phyloP scores from a whole-genome alignment of 495 filamentous ascomycete species.

The Penicillium nucicola region DNA sequence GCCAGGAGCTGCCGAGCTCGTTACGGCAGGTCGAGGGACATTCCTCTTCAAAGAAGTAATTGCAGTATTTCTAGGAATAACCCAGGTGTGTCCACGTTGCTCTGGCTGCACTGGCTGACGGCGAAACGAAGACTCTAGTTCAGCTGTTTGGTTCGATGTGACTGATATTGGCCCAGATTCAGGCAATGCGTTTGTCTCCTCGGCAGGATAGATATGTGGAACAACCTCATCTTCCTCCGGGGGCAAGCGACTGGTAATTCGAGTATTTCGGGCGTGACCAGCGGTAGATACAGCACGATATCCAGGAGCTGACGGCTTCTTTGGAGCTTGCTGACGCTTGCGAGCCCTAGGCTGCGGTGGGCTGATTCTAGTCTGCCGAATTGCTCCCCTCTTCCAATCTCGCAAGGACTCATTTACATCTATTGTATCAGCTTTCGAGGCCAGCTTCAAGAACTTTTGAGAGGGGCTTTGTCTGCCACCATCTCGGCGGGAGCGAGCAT shows the following conservation, averaged over 20 bases:
- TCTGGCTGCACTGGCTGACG: conserved; percentile 17
- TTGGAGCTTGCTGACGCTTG: conserved; percentile 18
- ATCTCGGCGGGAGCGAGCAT: conserved; percentile 58
- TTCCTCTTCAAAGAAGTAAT: conserved; percentile 35
- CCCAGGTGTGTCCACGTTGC: conserved; percentile 32
- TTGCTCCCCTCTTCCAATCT: conserved; percentile 73
- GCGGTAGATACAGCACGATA: conserved; percentile 5
- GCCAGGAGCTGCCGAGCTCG: conserved; percentile 27
- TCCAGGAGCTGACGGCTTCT: conserved; percentile 15
- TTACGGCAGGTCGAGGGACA: conserved; percentile 35
- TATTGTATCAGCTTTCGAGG: conserved; percentile 66
- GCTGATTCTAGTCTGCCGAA: conserved; percentile 43
- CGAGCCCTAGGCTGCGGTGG: conserved; percentile 18
- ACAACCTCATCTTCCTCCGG: background rate
- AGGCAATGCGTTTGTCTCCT: background rate
- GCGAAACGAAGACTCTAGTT: background rate
- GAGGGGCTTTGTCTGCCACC: conserved; percentile 72
- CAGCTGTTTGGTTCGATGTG: background rate
- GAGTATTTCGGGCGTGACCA: background rate
- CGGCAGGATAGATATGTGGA: background rate
- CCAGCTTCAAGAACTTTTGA: conserved; percentile 69
- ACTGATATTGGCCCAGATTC: conserved; percentile 1
- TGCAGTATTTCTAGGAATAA: conserved; percentile 32
- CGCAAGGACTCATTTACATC: conserved; percentile 67
- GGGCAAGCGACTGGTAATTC: conserved; percentile 2